Evolutionary conservation across 177 flowering plant species (phyloP).

Genomic region (Vitis hybrid): DNA sequence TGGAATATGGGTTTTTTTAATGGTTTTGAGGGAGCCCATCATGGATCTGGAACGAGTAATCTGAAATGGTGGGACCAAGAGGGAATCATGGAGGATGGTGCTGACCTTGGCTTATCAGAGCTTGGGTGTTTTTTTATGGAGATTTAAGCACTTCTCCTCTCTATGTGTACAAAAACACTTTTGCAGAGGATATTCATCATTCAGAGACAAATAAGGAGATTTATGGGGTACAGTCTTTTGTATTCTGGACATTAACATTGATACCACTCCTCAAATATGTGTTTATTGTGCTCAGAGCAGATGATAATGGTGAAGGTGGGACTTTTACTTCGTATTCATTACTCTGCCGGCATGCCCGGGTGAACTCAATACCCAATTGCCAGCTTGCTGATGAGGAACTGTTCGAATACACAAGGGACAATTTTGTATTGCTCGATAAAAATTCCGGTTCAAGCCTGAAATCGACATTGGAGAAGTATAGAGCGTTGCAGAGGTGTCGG

Average conservation of each 20-base stretch:
- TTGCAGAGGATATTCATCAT: conserved; percentile 82
- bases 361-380: conserved; percentile 68
- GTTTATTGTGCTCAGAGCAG: conserved; percentile 78
- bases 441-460: conserved; percentile 37
- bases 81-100: conserved; percentile 75
- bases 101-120: conserved; percentile 78
- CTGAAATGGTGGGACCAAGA: conserved; percentile 33
- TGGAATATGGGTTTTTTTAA: conserved; percentile 22
- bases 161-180: conserved; percentile 77
- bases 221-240: conserved; percentile 73
- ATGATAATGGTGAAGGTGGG: conserved; percentile 92
- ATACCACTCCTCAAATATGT: conserved; percentile 81
- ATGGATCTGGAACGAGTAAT: conserved; percentile 54
- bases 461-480: conserved; percentile 61
- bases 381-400: conserved; percentile 69
- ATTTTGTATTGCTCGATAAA: conserved; percentile 14
- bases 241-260: conserved; percentile 80
- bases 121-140: conserved; percentile 85
- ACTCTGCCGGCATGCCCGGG: conserved; percentile 69
- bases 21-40: conserved; percentile 16
- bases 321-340: conserved; percentile 80
- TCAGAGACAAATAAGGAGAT: conserved; percentile 90
- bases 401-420: conserved; percentile 53
- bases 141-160: conserved; percentile 84
- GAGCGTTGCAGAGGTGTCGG: conserved; percentile 60